phyloP scores from a whole-genome alignment of 2,329 filamentous ascomycete genomes.

The Diaporthe citri region DNA sequence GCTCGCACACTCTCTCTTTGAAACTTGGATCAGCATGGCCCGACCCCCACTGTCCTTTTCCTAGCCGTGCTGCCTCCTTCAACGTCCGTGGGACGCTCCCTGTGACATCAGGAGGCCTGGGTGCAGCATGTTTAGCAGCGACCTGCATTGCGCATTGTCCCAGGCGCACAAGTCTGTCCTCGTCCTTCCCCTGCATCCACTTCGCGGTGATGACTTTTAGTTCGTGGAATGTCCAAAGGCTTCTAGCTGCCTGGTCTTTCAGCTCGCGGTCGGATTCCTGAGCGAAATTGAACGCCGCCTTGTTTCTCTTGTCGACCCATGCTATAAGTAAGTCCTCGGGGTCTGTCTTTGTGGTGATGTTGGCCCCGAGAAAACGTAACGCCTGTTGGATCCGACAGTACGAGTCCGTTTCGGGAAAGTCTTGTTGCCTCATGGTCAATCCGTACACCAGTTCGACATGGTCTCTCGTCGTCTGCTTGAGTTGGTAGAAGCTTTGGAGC shows the following conservation, averaged over 20 bases:
- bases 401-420: neutral
- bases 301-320: neutral
- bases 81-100: too few species aligned
- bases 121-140: neutral
- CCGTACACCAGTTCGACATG: neutral
- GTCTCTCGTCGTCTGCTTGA: slow-evolving; percentile 4
- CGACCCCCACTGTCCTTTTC: too few species aligned
- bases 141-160: neutral
- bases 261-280: neutral
- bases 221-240: neutral
- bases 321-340: neutral
- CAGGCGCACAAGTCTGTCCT: neutral
- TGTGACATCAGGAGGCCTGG: neutral
- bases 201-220: neutral
- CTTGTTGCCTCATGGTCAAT: neutral
- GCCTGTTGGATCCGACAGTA: neutral
- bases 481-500: neutral
- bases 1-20: too few species aligned
- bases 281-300: neutral
- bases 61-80: too few species aligned
- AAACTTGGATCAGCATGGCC: neutral
- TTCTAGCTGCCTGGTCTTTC: neutral
- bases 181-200: neutral
- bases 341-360: neutral
- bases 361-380: neutral